Conservation (phyloP, 1,284 basidiomycete species). For the Coniophora puteana region DNA sequence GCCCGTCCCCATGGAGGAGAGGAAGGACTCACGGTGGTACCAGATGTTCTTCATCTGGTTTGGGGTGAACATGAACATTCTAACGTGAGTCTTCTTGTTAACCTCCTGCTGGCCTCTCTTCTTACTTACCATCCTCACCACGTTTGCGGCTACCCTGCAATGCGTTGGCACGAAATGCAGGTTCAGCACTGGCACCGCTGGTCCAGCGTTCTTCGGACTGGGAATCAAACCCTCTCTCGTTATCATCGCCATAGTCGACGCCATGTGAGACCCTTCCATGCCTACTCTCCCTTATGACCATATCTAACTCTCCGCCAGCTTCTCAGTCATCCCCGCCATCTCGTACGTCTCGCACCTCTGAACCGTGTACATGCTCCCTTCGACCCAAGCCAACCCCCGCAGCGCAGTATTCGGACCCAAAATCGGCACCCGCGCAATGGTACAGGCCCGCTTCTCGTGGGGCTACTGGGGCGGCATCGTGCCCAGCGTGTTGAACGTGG, state of each 20-base stretch:
- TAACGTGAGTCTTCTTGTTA: slow-evolving; percentile 35
- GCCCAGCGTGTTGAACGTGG: slow-evolving; percentile 62
- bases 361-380: neutral
- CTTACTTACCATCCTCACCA: neutral
- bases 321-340: slow-evolving; percentile 43
- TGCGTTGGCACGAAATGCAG: no score
- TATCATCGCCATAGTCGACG: slow-evolving; percentile 49
- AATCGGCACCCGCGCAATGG: slow-evolving; percentile 60
- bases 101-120: neutral
- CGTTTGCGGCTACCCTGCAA: no score
- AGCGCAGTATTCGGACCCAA: slow-evolving; percentile 60
- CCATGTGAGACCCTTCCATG: slow-evolving; percentile 40
- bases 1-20: slow-evolving; percentile 42
- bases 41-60: slow-evolving; percentile 70
- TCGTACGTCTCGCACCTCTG: slow-evolving; percentile 38
- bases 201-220: slow-evolving; percentile 56
- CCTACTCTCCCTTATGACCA: slow-evolving; percentile 16
- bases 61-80: slow-evolving; percentile 57
- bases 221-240: slow-evolving; percentile 50
- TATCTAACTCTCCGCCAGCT: slow-evolving; percentile 8
- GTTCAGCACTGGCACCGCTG: slow-evolving; percentile 52
- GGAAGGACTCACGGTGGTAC: slow-evolving; percentile 50
- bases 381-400: slow-evolving; percentile 10
- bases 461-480: slow-evolving; percentile 60
- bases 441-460: slow-evolving; percentile 55